phyloP scores from a whole-genome alignment of 1,284 basidiomycete genomes.

The Puccinia novopanici region DNA sequence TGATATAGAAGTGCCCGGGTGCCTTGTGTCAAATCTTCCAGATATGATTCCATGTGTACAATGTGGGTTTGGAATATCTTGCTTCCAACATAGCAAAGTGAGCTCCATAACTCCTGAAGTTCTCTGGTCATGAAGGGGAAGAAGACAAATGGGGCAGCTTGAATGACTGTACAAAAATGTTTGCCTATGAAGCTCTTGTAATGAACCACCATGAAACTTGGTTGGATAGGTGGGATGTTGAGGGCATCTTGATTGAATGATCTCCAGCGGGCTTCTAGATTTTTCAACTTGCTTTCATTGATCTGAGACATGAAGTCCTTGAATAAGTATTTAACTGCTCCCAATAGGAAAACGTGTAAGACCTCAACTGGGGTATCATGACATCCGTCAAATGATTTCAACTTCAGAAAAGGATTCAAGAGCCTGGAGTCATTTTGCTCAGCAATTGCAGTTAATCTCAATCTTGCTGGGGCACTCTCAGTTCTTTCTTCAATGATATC shows the following conservation, averaged over 20 bases:
- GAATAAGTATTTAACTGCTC: neutral
- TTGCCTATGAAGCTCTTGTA: too few relatives aligned
- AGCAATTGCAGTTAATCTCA: neutral
- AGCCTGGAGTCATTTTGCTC: too few relatives aligned
- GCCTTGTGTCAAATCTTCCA: neutral
- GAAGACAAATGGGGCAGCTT: too few relatives aligned
- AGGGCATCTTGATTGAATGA: neutral
- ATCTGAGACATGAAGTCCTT: neutral
- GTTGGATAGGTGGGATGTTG: neutral
- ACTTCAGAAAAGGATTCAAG: too few relatives aligned
- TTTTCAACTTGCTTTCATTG: neutral
- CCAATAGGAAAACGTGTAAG: neutral
- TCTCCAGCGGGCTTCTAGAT: too few relatives aligned
- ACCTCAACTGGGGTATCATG: conserved; percentile 5
- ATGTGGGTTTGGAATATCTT: neutral
- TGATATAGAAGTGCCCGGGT: too few relatives aligned
- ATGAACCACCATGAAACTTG: neutral
- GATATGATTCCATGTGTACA: neutral
- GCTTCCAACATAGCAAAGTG: too few relatives aligned
- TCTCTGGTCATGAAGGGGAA: too few relatives aligned
- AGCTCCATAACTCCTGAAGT: too few relatives aligned
- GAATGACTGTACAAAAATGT: too few relatives aligned
- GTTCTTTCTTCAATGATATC: too few relatives aligned
- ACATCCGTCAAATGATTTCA: conserved; percentile 7
- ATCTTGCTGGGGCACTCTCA: too few relatives aligned